Evolutionary conservation across 805 yeast species (phyloP).

Genomic region (Candida parachauliodes): DNA sequence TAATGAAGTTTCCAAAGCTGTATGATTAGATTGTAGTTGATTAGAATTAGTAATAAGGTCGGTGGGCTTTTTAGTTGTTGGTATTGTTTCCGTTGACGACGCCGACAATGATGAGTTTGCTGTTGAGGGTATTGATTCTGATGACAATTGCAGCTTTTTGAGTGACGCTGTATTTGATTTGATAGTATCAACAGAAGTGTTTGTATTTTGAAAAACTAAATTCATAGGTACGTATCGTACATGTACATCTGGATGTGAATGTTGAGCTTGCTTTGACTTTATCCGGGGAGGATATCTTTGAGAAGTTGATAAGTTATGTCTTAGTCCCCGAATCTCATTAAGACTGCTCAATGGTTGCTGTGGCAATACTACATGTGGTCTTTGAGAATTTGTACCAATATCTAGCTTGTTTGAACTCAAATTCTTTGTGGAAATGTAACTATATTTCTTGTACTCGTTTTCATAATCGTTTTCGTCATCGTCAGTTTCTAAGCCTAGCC

Average conservation of each 20-base stretch:
- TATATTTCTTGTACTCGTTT: conserved; percentile 13
- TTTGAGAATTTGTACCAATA: too few species aligned
- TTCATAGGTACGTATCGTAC: conserved; percentile 18
- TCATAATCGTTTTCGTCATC: conserved; percentile 16
- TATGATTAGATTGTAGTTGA: neutral
- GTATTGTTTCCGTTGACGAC: neutral
- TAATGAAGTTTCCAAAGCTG: conserved; percentile 8
- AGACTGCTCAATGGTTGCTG: conserved; percentile 5
- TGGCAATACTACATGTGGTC: too few species aligned
- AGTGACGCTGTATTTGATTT: conserved; percentile 19
- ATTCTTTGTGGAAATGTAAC: conserved; percentile 23
- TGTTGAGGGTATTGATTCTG: conserved; percentile 5
- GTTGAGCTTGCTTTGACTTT: neutral
- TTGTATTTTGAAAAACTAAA: conserved; percentile 19
- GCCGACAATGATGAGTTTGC: neutral
- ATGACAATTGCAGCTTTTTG: conserved; percentile 3
- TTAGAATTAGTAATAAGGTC: conserved; percentile 1
- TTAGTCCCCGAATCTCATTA: conserved; percentile 3
- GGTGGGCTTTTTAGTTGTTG: conserved; percentile 1
- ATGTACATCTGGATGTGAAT: conserved; percentile 5
- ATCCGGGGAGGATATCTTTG: neutral
- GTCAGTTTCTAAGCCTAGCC: conserved; percentile 28
- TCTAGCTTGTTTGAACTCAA: conserved; percentile 26
- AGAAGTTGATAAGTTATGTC: neutral
- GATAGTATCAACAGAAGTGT: conserved; percentile 23